Evolutionary conservation across 2,329 filamentous ascomycete genomes (phyloP).

Genomic region (Trichophyton verrucosum): DNA sequence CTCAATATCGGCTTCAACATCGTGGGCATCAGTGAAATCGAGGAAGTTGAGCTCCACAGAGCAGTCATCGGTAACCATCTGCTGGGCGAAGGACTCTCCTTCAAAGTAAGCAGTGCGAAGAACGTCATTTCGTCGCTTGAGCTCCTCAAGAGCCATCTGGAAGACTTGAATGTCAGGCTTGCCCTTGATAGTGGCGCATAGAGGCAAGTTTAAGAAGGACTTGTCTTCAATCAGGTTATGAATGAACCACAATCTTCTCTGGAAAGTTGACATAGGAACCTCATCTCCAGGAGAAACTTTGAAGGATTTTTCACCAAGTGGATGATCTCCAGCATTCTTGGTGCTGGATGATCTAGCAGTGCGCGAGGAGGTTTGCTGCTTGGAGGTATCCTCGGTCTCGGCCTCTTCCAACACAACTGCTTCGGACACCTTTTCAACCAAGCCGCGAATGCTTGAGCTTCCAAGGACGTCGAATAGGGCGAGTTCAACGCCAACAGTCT

Average conservation of each 20-base stretch:
- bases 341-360: neutral
- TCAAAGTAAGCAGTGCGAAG: conserved; percentile 17
- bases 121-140: conserved; percentile 14
- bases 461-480: conserved; percentile 18
- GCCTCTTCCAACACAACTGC: conserved; percentile 4
- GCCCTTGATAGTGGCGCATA: conserved; percentile 13
- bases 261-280: conserved; percentile 19
- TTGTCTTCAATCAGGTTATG: conserved; percentile 17
- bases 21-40: conserved; percentile 13
- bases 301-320: conserved; percentile 10
- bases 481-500: conserved; percentile 17
- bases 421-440: conserved; percentile 14
- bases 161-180: conserved; percentile 10
- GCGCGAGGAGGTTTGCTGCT: neutral
- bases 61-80: conserved; percentile 13
- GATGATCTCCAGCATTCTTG: neutral
- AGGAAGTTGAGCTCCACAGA: conserved; percentile 12
- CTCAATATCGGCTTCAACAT: conserved; percentile 12
- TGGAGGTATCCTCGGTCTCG: neutral
- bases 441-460: conserved; percentile 15
- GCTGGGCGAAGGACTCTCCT: conserved; percentile 18
- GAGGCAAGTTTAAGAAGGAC: conserved; percentile 15
- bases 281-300: conserved; percentile 7
- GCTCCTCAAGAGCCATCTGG: conserved; percentile 11
- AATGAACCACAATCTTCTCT: conserved; percentile 18